Evolutionary conservation across 441 rosid genomes (phyloP), one percentile per base, ranked within the genome.

Genomic region (Croton laevigatus): DNA sequence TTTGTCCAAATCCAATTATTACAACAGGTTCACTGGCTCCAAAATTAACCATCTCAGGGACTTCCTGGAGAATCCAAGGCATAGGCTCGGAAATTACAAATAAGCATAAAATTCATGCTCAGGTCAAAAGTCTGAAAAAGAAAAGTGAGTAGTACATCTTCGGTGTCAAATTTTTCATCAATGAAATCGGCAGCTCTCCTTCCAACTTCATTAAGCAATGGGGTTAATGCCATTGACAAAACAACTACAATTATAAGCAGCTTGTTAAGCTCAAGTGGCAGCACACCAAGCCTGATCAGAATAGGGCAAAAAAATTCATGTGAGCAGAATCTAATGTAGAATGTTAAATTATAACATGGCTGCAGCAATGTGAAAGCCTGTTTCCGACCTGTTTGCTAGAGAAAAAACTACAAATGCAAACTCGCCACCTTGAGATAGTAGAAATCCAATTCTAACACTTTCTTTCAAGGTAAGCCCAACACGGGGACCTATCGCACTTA

Each of bases 261-360:
- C 83, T 94, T 94, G 88, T 90, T 94, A 79, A 94, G 93, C 85
- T 94, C 99, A 74, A 92, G 95, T n/a, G 99, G 99, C 62, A 94
- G 88, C 79, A 94, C 98, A 69, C 99, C 99, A 65, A 92, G 92
- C 87, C 98, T 91, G 92, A 58, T 68, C 54, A 62, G 51, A 40
- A 42, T 19, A 76, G 22, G 72, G 19, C 7, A 8, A 52, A 16
- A 75, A 20, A 64, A 72, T 51, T n/a, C 70, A 72, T 51, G 69
- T 79, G 55, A 78, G 73, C 63, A 73, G 73, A 75, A 76, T 42
- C 8, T 34, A 68, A 62, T 58, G 38, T 58, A 36, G 65, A 63
- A 67, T 36, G 66, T 42, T 63, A 62, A 58, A 40, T 64, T 49
- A 70, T 20, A 65, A 22, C 62, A 74, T 73, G 76, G 67, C 44